These are phyloP conservation scores for Arachnomyces sp. DNA, from an alignment of 2,329 filamentous ascomycete genomes.

Conservation along the genomic window DNA sequence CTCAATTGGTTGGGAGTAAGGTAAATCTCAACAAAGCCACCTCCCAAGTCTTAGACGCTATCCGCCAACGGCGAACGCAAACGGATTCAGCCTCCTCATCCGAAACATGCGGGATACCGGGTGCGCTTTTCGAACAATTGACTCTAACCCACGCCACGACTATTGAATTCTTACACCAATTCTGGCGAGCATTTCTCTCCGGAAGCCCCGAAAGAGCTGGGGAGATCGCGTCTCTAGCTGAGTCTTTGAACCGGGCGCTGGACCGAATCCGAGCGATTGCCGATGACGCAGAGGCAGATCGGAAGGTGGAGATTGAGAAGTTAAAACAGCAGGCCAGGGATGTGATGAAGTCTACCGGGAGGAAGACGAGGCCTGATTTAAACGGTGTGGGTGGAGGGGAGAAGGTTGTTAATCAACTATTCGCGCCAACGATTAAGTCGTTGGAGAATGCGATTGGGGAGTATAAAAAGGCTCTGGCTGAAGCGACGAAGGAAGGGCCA, in stretches of 20 bases:
- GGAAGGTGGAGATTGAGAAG: conserved; percentile 56
- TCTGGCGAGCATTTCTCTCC: conserved; percentile 87
- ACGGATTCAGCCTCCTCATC: conserved; percentile 27
- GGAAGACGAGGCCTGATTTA: conserved; percentile 61
- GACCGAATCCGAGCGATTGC: conserved; percentile 74
- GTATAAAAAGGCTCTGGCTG: conserved; percentile 61
- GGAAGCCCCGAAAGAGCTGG: conserved; percentile 71
- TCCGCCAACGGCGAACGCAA: conserved; percentile 49
- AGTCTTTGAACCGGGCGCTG: conserved; percentile 69
- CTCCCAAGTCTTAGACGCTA: conserved; percentile 50
- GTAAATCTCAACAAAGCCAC: conserved; percentile 50
- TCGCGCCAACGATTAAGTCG: conserved; percentile 64
- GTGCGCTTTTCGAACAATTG: conserved; percentile 52
- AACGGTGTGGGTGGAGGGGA: conserved; percentile 64
- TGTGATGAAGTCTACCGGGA: conserved; percentile 62
- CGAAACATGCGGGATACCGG: conserved; percentile 40
- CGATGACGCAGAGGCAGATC: conserved; percentile 66
- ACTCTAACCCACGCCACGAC: conserved; percentile 81
- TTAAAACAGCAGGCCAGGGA: conserved; percentile 63
- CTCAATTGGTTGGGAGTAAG: conserved; percentile 59
- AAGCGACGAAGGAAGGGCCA: conserved; percentile 39
- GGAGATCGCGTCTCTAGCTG: conserved; percentile 72
- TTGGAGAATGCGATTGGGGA: conserved; percentile 61
- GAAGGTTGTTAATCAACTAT: conserved; percentile 65
- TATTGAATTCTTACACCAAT: conserved; percentile 92